phyloP scores from a whole-genome alignment of 2,329 filamentous ascomycete genomes.

The Neopestalotiopsis sp. region DNA sequence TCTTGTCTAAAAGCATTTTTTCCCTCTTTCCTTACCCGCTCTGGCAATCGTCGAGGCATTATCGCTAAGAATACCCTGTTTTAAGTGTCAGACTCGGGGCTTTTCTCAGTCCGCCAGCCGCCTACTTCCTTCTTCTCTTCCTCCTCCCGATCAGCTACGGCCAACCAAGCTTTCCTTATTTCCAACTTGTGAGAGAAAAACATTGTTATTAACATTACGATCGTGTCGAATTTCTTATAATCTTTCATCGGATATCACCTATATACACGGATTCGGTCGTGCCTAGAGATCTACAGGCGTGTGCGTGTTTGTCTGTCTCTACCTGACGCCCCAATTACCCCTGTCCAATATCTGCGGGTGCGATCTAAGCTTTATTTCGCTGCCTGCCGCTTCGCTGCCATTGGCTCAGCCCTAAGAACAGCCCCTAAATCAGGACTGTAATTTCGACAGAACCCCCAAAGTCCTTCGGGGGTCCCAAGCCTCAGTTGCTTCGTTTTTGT shows the following conservation, averaged over 20 bases:
- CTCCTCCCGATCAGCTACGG: not conserved
- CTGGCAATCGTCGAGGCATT: not conserved
- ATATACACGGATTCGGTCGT: not conserved
- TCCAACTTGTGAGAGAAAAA: not conserved
- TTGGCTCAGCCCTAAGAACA: conserved; percentile 15
- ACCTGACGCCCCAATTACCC: conserved; percentile 6
- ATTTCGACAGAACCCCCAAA: conserved; percentile 4
- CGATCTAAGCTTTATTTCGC: conserved; percentile 13
- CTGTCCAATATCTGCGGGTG: conserved; percentile 10
- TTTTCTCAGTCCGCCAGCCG: not conserved
- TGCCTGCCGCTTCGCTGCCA: conserved; percentile 9
- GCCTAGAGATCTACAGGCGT: not conserved
- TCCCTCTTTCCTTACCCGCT: not conserved
- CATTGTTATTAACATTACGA: not conserved
- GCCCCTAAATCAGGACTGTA: conserved; percentile 15
- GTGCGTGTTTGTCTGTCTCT: not conserved
- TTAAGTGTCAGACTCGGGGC: not conserved
- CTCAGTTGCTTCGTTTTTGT: not conserved
- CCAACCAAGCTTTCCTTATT: not conserved
- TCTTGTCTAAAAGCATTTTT: not conserved
- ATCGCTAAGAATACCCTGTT: not conserved
- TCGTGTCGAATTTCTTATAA: not conserved
- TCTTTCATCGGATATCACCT: not conserved
- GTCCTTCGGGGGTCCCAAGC: not conserved
- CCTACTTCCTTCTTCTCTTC: not conserved